These are phyloP conservation scores for Backusella morwellensis DNA, from an alignment of 192 early-diverging fungal species.

Conservation along the genomic window DNA sequence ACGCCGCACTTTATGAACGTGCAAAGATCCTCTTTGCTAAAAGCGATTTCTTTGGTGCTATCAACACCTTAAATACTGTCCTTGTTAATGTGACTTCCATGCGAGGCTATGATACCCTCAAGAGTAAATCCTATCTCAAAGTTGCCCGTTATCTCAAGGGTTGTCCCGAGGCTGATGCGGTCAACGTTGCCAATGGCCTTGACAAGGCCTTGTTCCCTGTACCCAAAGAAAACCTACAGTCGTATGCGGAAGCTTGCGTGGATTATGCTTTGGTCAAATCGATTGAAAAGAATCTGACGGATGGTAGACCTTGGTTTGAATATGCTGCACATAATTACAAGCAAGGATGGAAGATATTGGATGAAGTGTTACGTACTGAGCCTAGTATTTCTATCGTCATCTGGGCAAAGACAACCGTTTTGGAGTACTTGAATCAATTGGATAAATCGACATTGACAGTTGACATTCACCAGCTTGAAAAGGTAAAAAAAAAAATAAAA, in stretches of 20 bases:
- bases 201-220: neutral
- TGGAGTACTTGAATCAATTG: neutral
- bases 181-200: neutral
- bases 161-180: neutral
- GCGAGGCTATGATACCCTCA: neutral
- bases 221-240: neutral
- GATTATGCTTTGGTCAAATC: slow-evolving; percentile 18
- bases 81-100: neutral
- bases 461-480: neutral
- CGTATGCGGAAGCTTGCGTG: neutral
- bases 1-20: neutral
- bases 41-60: neutral
- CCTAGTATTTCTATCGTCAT: slow-evolving; percentile 8
- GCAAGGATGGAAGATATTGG: slow-evolving; percentile 54
- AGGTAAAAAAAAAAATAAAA: neutral
- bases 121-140: slow-evolving; percentile 16
- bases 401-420: slow-evolving; percentile 9
- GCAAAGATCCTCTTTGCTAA: slow-evolving; percentile 13
- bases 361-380: slow-evolving; percentile 35
- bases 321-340: slow-evolving; percentile 58
- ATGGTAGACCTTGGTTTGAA: slow-evolving; percentile 51
- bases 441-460: neutral
- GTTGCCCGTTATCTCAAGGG: slow-evolving; percentile 18
- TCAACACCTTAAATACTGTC: neutral
- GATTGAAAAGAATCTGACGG: neutral